Conservation (phyloP, 495 filamentous ascomycete species). For the Bacidia rubella region DNA sequence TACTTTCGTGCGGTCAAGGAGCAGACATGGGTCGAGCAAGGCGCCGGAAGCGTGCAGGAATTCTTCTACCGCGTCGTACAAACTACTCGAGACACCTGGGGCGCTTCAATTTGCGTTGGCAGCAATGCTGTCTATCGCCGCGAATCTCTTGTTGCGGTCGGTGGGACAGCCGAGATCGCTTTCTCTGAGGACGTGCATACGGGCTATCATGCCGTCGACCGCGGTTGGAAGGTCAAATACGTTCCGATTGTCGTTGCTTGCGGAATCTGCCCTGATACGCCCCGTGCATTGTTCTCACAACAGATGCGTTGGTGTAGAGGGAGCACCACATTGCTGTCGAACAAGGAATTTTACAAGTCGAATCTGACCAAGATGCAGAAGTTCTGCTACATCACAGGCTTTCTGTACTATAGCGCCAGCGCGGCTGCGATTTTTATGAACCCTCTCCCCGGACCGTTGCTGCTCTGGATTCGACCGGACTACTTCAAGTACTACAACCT, state of each 20-base stretch:
- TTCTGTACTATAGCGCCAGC: conserved; percentile 18
- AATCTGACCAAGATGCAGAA: conserved; percentile 18
- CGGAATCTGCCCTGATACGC: conserved; percentile 21
- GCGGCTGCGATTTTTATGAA: conserved; percentile 14
- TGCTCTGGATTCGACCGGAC: conserved; percentile 19
- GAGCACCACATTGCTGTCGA: conserved; percentile 17
- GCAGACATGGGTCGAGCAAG: conserved; percentile 23
- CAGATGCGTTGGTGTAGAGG: conserved; percentile 22
- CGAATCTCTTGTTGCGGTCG: conserved; percentile 16
- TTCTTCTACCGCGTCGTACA: conserved; percentile 20
- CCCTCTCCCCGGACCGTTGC: conserved; percentile 17
- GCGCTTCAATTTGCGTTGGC: conserved; percentile 20
- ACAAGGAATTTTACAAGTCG: conserved; percentile 18
- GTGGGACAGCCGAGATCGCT: conserved; percentile 18
- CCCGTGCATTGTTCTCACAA: conserved; percentile 20
- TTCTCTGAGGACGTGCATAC: conserved; percentile 22
- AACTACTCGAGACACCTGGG: conserved; percentile 19
- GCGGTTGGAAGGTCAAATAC: conserved; percentile 21
- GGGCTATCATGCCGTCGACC: conserved; percentile 18
- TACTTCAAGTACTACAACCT: conserved; percentile 22
- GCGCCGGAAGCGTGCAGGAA: conserved; percentile 17
- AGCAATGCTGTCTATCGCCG: conserved; percentile 22
- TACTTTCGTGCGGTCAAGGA: conserved; percentile 17
- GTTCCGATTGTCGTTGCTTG: conserved; percentile 19
- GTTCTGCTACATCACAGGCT: conserved; percentile 20